Conservation (phyloP, 2,329 filamentous ascomycete genomes). For the Neonectria neomacrospora region DNA sequence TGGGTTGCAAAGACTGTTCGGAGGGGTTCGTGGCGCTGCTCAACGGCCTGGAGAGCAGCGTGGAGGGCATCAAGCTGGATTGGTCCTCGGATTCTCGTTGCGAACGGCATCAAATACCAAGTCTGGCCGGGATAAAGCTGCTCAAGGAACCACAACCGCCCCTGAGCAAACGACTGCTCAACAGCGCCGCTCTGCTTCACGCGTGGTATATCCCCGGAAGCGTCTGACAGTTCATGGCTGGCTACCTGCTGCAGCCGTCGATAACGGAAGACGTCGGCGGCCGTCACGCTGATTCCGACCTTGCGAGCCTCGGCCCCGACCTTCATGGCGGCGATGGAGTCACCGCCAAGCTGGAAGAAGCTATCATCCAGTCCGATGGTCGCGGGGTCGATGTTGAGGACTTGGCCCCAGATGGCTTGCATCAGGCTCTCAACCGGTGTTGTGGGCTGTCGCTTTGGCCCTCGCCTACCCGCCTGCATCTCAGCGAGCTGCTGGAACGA, state of each 20-base stretch:
- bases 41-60: slow-evolving; percentile 12
- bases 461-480: neutral
- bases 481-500: slow-evolving; percentile 53
- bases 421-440: slow-evolving; percentile 38
- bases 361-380: slow-evolving; percentile 56
- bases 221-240: neutral
- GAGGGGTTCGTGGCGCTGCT: slow-evolving; percentile 28
- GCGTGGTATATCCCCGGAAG: slow-evolving; percentile 5
- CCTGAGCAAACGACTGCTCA: slow-evolving; percentile 33
- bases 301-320: slow-evolving; percentile 45
- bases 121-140: slow-evolving; percentile 16
- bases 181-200: slow-evolving; percentile 11
- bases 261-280: neutral
- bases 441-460: slow-evolving; percentile 15
- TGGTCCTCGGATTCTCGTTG: slow-evolving; percentile 18
- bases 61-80: slow-evolving; percentile 16
- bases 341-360: slow-evolving; percentile 62
- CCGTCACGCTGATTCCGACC: slow-evolving; percentile 16
- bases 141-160: slow-evolving; percentile 29
- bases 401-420: slow-evolving; percentile 50
- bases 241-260: neutral
- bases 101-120: slow-evolving; percentile 25
- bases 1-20: slow-evolving; percentile 29
- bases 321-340: slow-evolving; percentile 62
- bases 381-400: slow-evolving; percentile 48